phyloP scores from a whole-genome alignment of 768 basidiomycete species.

The Rhodotorula graminis region DNA sequence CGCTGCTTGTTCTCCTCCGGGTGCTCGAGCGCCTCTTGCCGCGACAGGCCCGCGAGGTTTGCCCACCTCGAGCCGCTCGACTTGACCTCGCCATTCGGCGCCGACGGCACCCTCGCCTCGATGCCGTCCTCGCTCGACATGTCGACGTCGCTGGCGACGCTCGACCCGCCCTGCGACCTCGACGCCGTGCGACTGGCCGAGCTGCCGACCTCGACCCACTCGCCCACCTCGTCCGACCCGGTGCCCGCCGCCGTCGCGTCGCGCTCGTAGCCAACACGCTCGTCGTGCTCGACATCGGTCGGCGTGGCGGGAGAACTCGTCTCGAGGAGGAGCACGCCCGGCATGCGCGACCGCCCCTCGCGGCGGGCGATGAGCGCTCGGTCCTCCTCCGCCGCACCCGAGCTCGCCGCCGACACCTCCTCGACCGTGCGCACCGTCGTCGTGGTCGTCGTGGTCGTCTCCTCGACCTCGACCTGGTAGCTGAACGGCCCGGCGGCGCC shows the following conservation, averaged over 20 bases:
- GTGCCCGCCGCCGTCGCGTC: not conserved
- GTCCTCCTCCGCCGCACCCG: not conserved
- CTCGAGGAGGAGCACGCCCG: not conserved
- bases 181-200: not conserved
- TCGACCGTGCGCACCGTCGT: constrained; percentile 18
- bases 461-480: constrained; percentile 41
- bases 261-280: not conserved
- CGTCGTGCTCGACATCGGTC: not conserved
- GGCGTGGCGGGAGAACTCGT: no score
- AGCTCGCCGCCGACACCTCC: not conserved
- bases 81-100: not conserved
- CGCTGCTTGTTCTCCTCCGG: constrained; percentile 41
- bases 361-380: not conserved
- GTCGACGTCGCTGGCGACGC: not conserved
- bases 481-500: not conserved
- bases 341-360: not conserved
- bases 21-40: constrained; percentile 42
- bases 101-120: not conserved
- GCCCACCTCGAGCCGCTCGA: not conserved
- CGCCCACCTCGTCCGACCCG: constrained; percentile 25
- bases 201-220: constrained; percentile 46
- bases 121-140: not conserved
- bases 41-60: constrained; percentile 21
- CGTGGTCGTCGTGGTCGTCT: constrained; percentile 39
- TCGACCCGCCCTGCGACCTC: no score